Conservation (phyloP, 2,329 filamentous ascomycete species). For the Pseudogymnoascus sp. region DNA sequence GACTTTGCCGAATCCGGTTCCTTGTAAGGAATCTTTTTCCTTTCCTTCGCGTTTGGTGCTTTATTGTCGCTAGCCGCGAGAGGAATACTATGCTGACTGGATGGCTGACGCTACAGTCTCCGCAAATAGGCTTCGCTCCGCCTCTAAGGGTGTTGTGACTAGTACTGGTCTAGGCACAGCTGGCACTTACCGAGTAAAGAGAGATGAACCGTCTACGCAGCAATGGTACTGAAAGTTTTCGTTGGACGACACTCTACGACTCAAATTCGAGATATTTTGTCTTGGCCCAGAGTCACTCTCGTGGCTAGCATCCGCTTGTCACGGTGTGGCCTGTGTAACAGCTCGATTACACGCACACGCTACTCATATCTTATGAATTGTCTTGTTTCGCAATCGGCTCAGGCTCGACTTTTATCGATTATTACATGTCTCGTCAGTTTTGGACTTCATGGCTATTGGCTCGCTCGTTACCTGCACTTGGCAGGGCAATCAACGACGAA, state of each 20-base stretch:
- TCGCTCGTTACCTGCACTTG: constrained; percentile 7
- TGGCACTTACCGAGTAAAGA: constrained; percentile 44
- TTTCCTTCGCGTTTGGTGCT: constrained; percentile 78
- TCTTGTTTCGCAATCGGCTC: constrained; percentile 25
- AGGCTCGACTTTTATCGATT: constrained; percentile 24
- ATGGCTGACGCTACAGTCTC: constrained; percentile 76
- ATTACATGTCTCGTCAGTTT: constrained; percentile 29
- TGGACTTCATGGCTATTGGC: constrained; percentile 25
- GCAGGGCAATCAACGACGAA: constrained; percentile 14
- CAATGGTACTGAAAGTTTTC: constrained; percentile 29
- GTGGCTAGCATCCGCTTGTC: constrained; percentile 22
- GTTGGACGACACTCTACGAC: constrained; percentile 23
- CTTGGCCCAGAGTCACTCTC: constrained; percentile 22
- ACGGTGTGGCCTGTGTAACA: constrained; percentile 22
- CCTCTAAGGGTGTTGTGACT: constrained; percentile 60
- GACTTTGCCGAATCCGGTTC: constrained; percentile 46
- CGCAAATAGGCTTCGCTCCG: constrained; percentile 80
- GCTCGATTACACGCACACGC: constrained; percentile 19
- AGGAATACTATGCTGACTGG: constrained; percentile 66
- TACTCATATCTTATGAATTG: constrained; percentile 27
- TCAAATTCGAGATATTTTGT: constrained; percentile 24
- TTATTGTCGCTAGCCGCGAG: constrained; percentile 64
- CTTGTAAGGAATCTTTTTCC: constrained; percentile 82
- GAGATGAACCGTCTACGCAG: constrained; percentile 38
- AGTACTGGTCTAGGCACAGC: constrained; percentile 35